Evolutionary conservation across 345 rosid species (phyloP), one percentile per base, ranked within the genome.

Genomic region (Boechera divaricarpa): DNA sequence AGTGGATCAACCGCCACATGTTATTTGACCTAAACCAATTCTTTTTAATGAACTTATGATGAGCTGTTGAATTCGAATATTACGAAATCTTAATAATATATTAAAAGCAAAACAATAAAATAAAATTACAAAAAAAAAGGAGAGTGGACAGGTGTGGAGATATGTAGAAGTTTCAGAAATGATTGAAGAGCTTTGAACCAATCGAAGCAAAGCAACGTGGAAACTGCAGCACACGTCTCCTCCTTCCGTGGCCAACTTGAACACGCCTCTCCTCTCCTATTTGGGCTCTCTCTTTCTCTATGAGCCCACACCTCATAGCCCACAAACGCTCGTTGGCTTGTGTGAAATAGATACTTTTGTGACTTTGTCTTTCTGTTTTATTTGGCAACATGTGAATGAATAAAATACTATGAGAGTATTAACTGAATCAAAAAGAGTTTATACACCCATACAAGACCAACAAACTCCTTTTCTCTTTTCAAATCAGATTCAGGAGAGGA

Each of bases 401-500:
- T 6, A 47, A 47, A 45, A 8, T 13, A 72, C 41, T 38, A 26
- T 6, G 42, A 13, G 9, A 53, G 36, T 32, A 36, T 67, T 2
- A 38, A 48, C 61, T 21, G 38, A 73, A 75, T 29, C 53, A 67
- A 67, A 47, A 28, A 7, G 13, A 26, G 36, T 47, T 60, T 48
- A 42, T 36, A 9, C 32, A 56, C 16, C 60, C 36, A 15, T 9
- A 52, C 45, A 72, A 45, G 7, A 62, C 15, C 44, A 70, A 42
- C 35, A 45, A 49, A 26, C 52, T 44, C 54, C 63, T 35, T 56
- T 48, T 36, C 44, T 45, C 49, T 42, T 41, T 51, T 11, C 26
- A 35, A 12, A 38, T 51, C 31, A 24, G 49, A 18, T 56, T 67
- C 67, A 93, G 63, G 89, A 77, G 83, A 94, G 81, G 24, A 91